Conservation (phyloP, 2,329 filamentous ascomycete genomes). For the Colletotrichum lini region DNA sequence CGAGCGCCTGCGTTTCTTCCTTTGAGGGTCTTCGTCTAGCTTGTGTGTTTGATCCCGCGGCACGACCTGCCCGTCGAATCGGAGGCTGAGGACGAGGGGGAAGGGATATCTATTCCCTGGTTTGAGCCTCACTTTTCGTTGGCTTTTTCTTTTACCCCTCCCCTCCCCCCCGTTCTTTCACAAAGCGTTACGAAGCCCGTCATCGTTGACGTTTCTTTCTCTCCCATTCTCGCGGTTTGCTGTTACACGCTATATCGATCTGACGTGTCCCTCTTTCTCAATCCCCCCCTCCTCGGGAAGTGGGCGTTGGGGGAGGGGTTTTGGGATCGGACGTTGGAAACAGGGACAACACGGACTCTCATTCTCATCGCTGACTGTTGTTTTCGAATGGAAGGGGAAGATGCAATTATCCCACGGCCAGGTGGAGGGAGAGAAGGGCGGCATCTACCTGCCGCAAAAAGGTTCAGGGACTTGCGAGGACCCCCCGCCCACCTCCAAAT, state of each 20-base stretch:
- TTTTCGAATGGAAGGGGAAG: constrained; percentile 2
- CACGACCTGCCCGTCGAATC: constrained; percentile 16
- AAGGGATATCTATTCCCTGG: too few relatives aligned
- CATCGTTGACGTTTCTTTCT: neutral
- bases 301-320: constrained; percentile 17
- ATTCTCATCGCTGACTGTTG: neutral
- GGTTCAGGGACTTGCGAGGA: neutral
- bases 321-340: neutral
- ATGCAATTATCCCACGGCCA: constrained; percentile 20
- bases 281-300: constrained; percentile 19
- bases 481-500: too few relatives aligned
- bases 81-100: neutral
- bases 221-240: neutral
- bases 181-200: constrained; percentile 4
- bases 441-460: constrained; percentile 14
- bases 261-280: constrained; percentile 18
- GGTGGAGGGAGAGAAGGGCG: neutral
- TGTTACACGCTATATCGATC: constrained; percentile 21
- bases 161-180: too few relatives aligned
- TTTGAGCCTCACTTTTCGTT: neutral
- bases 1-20: constrained; percentile 20
- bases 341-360: constrained; percentile 29
- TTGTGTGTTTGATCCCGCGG: constrained; percentile 21
- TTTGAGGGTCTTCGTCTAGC: neutral
- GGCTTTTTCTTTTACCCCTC: too few relatives aligned